Evolutionary conservation across 495 filamentous ascomycete species (phyloP), one percentile per base, ranked within the genome.

Genomic region (Penicillium roqueforti): DNA sequence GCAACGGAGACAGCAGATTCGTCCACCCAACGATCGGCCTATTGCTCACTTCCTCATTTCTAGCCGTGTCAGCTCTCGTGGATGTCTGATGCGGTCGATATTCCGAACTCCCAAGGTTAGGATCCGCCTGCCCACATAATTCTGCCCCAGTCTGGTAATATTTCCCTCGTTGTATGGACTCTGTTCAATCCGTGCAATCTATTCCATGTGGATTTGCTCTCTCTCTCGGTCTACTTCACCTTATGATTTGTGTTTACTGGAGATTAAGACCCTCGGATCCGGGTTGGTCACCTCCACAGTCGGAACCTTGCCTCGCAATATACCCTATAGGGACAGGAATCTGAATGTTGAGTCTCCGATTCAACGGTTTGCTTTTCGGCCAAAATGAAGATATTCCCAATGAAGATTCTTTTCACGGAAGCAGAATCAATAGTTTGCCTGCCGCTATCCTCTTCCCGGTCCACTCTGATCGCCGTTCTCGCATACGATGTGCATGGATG

Each of bases 21-120:
- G 56, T 46, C 54, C 56, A 56, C 34, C 31, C 29, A 41, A 18
- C 58, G 53, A 59, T 62, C 28, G 57, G 56, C 64, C 54, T 57
- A 61, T 38, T 56, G 56, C 56, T 65, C 51, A 64, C 65, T 58
- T 67, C 51, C 45, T 50, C 40, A 50, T 55, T 62, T 55, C 36
- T 59, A 54, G 57, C 57, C 63, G 58, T 54, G 50, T 61, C 49
- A 48, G 54, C 49, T 52, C 47, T 57, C 51, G 37, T 54, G 56
- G 56, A 62, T 56, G 48, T 60, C 49, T 58, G 44, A 58, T 64
- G 62, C 60, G 39, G 54, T 62, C 59, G 41, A 43, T 54, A 45
- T 41, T 19, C 28, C 29, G 47, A 47, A 51, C 23, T 22, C n/a
- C 29, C 11, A 32, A 31, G 28, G 28, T 36, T 22, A 48, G 56